A percentile compares a stretch with the other conserved stretches of the same genome.
Evolutionary conservation across 2,329 filamentous ascomycete species (phyloP).

Genomic region (Claviceps purpurea): DNA sequence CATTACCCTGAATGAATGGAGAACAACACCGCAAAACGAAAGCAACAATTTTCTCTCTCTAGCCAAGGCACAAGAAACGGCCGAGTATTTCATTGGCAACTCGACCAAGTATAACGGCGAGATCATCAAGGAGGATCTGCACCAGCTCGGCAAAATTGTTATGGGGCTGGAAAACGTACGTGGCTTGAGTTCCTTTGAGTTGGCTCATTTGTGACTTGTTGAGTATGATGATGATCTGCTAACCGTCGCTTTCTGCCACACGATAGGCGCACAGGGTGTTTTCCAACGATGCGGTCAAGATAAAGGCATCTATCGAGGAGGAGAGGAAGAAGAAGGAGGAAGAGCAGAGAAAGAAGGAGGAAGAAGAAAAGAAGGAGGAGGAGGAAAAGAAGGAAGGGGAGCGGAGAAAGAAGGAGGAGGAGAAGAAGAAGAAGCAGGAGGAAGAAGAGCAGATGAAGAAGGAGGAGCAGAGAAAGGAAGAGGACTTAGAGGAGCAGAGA

Average conservation of each 20-base stretch:
- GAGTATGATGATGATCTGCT: not conserved
- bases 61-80: not conserved
- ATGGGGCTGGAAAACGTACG: constrained; percentile 1
- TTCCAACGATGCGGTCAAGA: not conserved
- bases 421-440: not conserved
- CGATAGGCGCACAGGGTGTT: not conserved
- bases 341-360: not conserved
- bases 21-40: not conserved
- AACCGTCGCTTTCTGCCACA: not conserved
- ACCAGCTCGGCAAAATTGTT: not conserved
- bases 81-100: not conserved
- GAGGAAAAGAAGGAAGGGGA: not conserved
- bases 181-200: not conserved
- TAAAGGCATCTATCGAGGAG: not conserved
- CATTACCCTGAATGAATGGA: not conserved
- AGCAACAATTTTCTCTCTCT: not conserved
- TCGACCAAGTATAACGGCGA: not conserved
- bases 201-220: not conserved
- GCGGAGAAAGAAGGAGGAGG: not conserved
- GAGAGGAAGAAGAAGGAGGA: not conserved
- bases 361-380: not conserved
- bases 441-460: not conserved
- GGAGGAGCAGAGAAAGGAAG: not conserved
- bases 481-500: not conserved
- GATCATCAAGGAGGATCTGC: constrained; percentile 2